Evolutionary conservation across 148 eudicot genomes (phyloP), one percentile per base, ranked within the genome.

Genomic region (Mesembryanthemum crystallinum): DNA sequence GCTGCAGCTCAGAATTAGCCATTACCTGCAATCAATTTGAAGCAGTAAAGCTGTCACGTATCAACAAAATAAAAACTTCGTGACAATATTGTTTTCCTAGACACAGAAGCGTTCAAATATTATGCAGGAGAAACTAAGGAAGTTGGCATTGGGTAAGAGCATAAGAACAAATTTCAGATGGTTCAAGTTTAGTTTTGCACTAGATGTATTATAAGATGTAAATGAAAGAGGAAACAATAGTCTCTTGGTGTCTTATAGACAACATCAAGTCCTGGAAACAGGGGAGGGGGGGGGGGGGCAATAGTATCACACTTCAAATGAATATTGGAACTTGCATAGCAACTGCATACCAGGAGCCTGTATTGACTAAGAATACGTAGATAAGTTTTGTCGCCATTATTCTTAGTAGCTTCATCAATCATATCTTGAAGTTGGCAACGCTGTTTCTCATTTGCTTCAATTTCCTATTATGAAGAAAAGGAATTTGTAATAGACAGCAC

Each of bases 1-100:
- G 88, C 79, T 91, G 97, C 73, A 91, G 93, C 80, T 91, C 97
- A 10, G 91, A 82, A 74, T 91, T 89, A 6, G 88, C 86, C 90
- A 91, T 91, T 37, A 92, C 97, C 97, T 91, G 71, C 69, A 79
- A 24, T 32, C 69, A 71, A 45, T 59, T 51, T 42, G 8, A 45
- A 30, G 73, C 7, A 33, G 65, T 9, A 67, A 32, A 67, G 24
- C 33, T 55, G 64, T 52, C 39, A 52, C 37, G 15, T 59, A 28
- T 28, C 32, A 32, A 42, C 18, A 24, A 23, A 39, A 57, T 27
- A 54, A 35, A 32, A 66, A 23, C 33, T 8, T n/a, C 47, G 62
- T 54, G 29, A 43, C 57, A 28, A 28, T n/a, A n/a, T 29, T 28
- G 5, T 11, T 62, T 4, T 35, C 39, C 3, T 35, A 6, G 6